Percentiles rank a stretch among this genome's conserved stretches.
phyloP scores from a whole-genome alignment of 176 grass and related monocot genomes.

The Carex scoparia region DNA sequence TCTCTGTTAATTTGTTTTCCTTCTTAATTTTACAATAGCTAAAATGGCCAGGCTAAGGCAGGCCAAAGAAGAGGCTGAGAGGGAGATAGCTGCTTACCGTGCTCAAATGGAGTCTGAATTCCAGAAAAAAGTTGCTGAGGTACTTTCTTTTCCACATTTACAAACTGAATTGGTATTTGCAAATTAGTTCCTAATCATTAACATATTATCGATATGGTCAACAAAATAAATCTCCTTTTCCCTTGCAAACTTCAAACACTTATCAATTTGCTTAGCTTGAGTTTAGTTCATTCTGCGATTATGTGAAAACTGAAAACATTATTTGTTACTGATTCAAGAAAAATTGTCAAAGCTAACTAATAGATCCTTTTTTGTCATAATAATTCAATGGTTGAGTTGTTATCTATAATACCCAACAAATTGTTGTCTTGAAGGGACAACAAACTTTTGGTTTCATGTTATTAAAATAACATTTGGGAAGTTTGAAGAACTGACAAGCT shows the following conservation, averaged over 20 bases:
- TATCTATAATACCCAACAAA: not conserved
- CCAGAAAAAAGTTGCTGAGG: constrained; percentile 73
- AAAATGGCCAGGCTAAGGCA: constrained; percentile 71
- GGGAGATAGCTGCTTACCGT: constrained; percentile 66
- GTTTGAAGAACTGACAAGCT: not conserved
- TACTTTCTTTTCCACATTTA: constrained; percentile 15
- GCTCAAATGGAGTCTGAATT: constrained; percentile 71
- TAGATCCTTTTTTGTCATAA: not conserved
- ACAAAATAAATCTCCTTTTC: too few relatives aligned
- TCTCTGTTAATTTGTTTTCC: not conserved
- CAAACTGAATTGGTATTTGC: not conserved
- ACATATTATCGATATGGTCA: too few relatives aligned
- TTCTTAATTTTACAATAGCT: constrained; percentile 33
- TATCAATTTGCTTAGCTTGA: not conserved
- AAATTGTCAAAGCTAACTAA: not conserved
- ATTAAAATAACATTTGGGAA: not conserved
- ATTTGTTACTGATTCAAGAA: not conserved
- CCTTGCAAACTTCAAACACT: not conserved
- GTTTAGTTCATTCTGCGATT: not conserved
- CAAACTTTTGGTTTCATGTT: not conserved
- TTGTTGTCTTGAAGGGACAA: not conserved
- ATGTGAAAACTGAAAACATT: not conserved
- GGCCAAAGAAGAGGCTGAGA: constrained; percentile 90
- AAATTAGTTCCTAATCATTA: not conserved
- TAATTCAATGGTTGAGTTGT: not conserved